phyloP scores from a whole-genome alignment of 2,329 filamentous ascomycete species.

The Cyphellophora europaea region DNA sequence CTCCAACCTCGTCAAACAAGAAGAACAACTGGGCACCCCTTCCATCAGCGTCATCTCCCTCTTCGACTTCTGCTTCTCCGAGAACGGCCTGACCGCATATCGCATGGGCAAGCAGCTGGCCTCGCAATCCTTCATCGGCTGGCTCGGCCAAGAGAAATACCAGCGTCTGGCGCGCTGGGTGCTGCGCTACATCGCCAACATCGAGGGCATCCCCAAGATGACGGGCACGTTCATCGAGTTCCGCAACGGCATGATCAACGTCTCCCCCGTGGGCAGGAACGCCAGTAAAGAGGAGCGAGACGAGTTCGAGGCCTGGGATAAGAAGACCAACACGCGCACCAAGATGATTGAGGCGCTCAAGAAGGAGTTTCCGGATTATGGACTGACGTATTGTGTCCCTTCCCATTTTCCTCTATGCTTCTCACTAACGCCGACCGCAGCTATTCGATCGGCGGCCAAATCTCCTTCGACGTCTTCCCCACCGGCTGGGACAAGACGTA shows the following conservation, averaged over 20 bases:
- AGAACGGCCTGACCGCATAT: conserved; percentile 91
- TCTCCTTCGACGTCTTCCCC: conserved; percentile 98
- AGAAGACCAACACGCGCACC: conserved; percentile 63
- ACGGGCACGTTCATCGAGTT: conserved; percentile 60
- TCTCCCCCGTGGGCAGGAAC: conserved; percentile 64
- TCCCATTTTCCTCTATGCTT: conserved; percentile 3
- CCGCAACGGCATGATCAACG: conserved; percentile 57
- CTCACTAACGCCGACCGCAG: conserved; percentile 32
- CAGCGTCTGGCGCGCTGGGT: conserved; percentile 51
- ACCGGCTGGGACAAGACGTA: conserved; percentile 98
- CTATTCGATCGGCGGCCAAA: conserved; percentile 91
- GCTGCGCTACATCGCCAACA: conserved; percentile 51
- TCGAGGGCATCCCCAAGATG: conserved; percentile 51
- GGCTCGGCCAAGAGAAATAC: conserved; percentile 75
- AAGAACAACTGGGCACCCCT: conserved; percentile 78
- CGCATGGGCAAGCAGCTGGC: conserved; percentile 68
- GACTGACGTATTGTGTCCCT: conserved; percentile 57
- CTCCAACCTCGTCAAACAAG: conserved; percentile 85
- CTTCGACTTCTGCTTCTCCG: conserved; percentile 96
- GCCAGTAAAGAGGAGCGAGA: conserved; percentile 69
- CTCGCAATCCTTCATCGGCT: conserved; percentile 79
- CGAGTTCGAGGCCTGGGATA: conserved; percentile 75
- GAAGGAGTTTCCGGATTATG: conserved; percentile 73
- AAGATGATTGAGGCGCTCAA: conserved; percentile 68
- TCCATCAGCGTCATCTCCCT: conserved; percentile 64